A percentile compares a stretch with the other conserved stretches of the same genome.
Evolutionary conservation across 2,329 filamentous ascomycete genomes (phyloP).

Genomic region (Talaromyces piceae): DNA sequence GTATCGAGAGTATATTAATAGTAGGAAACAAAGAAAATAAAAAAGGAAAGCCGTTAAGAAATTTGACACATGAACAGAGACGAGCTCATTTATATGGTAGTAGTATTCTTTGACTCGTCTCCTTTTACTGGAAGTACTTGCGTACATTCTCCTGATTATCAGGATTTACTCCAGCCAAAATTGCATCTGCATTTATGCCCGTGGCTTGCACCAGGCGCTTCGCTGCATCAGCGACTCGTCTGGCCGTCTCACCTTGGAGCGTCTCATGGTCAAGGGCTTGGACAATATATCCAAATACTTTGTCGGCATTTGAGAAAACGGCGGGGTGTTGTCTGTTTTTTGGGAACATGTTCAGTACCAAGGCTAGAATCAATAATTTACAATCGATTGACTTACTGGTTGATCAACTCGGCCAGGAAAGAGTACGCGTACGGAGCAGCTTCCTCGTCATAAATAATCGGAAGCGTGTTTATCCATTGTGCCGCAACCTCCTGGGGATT

Average conservation of each 20-base stretch:
- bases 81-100: background rate
- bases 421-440: constrained; percentile 93
- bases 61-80: background rate
- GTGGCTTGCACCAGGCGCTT: constrained; percentile 70
- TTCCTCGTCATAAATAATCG: constrained; percentile 91
- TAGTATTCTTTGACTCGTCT: background rate
- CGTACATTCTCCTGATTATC: constrained; percentile 76
- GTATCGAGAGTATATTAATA: background rate
- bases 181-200: constrained; percentile 65
- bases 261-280: constrained; percentile 88
- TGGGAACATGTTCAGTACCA: too few relatives aligned
- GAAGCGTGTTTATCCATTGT: constrained; percentile 88
- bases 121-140: constrained; percentile 61
- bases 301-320: constrained; percentile 67
- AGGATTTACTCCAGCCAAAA: constrained; percentile 66
- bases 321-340: constrained; percentile 68
- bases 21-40: background rate
- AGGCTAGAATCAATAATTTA: too few relatives aligned
- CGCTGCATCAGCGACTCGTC: constrained; percentile 66
- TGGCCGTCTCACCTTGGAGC: constrained; percentile 74
- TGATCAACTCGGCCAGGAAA: constrained; percentile 84
- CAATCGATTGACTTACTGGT: constrained; percentile 90
- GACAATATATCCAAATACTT: constrained; percentile 76
- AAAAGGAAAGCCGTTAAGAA: background rate
- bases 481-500: constrained; percentile 68